Base-by-base conservation (phyloP, 805 yeast species). In the Tetrapisispora phaffii region DNA sequence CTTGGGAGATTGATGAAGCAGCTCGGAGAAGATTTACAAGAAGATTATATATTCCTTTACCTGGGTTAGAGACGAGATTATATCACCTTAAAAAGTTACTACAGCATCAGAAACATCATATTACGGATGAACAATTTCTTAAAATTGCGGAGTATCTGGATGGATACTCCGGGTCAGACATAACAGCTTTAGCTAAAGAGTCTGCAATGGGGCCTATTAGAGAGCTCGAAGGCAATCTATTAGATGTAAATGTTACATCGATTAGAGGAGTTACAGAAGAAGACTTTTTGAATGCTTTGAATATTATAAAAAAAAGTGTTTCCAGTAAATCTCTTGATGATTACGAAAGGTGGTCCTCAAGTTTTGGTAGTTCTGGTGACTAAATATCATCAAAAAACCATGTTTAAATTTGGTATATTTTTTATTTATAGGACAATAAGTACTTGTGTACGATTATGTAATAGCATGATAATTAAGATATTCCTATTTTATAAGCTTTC, bases 171-270 rank as follows among this genome's bases (percentile, higher is more conserved):
- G 97, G 97, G 1, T 82, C 94, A 51, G 98, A 90, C 64, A 77
- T 90, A 40, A 93, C 97, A 0, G 94, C 97, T 1, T 68, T 90
- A 50, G 96, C 97, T 2, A 93, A 93, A 64, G 98, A 90, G 59
- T 94, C 97, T 3, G 98, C 97, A 1, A 90, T 90, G 97, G 96
- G 95, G 2, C 97, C 98, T 1, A 71, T 93, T 39, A 72, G 98
- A 51, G 81, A 87, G 26, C 68, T 93, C 29, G 97, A 97, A 5
- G 97, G 90, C 46, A 79, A 82, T 44, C 70, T 93, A 46, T 69
- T 90, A 52, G 66, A 71, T 33, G 76, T 78, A 0, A 72, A 86
- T 8, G 82, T 86, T 39, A 87, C 82, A 45, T 82, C 79, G 44
- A 87, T 90, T 48, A 71, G 97, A 47, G 83, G 94, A 0, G 79